Evolutionary conservation across 1,284 basidiomycete species (phyloP), one percentile per base, ranked within the genome.

Genomic region (Melampsora americana): DNA sequence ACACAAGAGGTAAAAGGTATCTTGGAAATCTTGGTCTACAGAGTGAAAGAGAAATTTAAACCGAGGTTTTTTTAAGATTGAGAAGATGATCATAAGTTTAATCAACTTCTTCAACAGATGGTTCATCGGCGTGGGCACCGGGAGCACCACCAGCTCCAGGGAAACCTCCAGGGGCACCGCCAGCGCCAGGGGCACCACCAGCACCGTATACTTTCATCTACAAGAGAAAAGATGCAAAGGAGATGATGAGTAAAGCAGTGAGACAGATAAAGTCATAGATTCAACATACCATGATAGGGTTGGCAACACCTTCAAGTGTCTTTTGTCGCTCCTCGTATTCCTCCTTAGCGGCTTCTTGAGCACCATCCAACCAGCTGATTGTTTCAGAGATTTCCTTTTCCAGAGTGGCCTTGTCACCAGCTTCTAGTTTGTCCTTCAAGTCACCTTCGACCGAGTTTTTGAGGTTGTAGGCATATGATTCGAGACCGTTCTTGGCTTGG

Each of bases 261-360:
- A 26, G 14, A 42, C 42, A 42, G 14, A 14, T 42, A 42, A 12
- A 42, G 42, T 42, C 42, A 42, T 2, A 42, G 11, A 7, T n/a
- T 35, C 12, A n/a, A 42, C 73, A 61, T 44, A 76, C 73, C 81
- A 83, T 81, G 85, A 95, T 95, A 67, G 94, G 94, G 87, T 90
- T 95, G 80, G 93, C 92, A 79, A 94, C 84, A 14, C 83, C 86
- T 86, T 99, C 95, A 77, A 99, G 87, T 85, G 97, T 95, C 88
- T 97, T 96, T 85, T 97, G 95, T 86, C 90, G 91, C 83, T 88
- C 88, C 84, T 93, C 91, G 86, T 97, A 95, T 87, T 99, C 96
- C 82, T 95, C 93, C 86, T 93, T 96, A 79, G 90, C 90, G 14
- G 89, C 96, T 84, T 97, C 93, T 82, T 92, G 90, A 65, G 91